Evolutionary conservation across 1,284 basidiomycete genomes (phyloP).

Genomic region (Salmacisia buchloeana): DNA sequence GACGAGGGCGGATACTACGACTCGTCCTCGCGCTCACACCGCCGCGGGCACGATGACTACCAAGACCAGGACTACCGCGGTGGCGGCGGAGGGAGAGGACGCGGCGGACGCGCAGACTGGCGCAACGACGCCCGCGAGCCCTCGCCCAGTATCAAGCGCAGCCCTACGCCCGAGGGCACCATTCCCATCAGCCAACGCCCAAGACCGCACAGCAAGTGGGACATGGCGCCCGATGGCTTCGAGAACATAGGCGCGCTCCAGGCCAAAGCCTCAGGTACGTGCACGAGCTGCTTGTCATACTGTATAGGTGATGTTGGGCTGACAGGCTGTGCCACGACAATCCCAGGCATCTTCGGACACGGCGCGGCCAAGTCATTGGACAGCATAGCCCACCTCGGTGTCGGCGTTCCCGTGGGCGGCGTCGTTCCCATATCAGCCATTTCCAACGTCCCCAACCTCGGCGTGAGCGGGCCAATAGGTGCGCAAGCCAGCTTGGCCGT

Average conservation of each 20-base stretch:
- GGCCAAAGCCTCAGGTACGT: slow-evolving; percentile 87
- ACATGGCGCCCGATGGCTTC: slow-evolving; percentile 88
- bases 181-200: slow-evolving; percentile 76
- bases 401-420: slow-evolving; percentile 54
- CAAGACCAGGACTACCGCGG: slow-evolving; percentile 35
- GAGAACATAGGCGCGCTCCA: slow-evolving; percentile 90
- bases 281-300: neutral
- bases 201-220: slow-evolving; percentile 86
- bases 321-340: neutral
- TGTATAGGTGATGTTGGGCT: neutral
- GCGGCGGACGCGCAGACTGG: slow-evolving; percentile 42
- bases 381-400: slow-evolving; percentile 56
- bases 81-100: slow-evolving; percentile 51
- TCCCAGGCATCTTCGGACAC: slow-evolving; percentile 70
- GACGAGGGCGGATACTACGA: slow-evolving; percentile 22
- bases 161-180: slow-evolving; percentile 82
- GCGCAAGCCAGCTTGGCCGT: slow-evolving; percentile 8
- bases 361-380: slow-evolving; percentile 27
- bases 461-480: slow-evolving; percentile 18
- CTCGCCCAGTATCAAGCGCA: slow-evolving; percentile 69
- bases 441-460: slow-evolving; percentile 53
- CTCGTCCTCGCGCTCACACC: slow-evolving; percentile 15
- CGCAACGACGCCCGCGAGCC: slow-evolving; percentile 48
- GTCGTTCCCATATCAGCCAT: slow-evolving; percentile 73
- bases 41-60: neutral